Evolutionary conservation across 108 stramenopile genomes (phyloP).

Genomic region (Asterionellopsis glacialis): DNA sequence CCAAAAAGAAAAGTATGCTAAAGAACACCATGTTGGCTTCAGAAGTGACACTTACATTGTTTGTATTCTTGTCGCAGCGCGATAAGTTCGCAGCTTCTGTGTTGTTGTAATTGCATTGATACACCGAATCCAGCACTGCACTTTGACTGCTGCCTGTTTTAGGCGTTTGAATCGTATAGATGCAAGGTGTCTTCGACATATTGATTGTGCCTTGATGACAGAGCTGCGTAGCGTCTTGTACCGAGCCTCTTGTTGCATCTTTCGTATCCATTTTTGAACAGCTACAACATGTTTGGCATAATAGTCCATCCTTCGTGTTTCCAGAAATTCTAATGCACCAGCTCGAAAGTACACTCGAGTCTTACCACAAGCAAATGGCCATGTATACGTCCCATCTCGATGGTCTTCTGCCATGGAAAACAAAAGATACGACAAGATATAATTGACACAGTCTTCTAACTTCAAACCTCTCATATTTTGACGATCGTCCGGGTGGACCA

Average conservation of each 20-base stretch:
- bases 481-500: conserved; percentile 6
- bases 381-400: not conserved
- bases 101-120: not conserved
- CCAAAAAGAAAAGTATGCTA: no score
- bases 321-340: conserved; percentile 76
- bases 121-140: conserved; percentile 8
- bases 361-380: conserved; percentile 75
- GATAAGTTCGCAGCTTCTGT: not conserved
- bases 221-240: not conserved
- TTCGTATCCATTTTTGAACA: conserved; percentile 45
- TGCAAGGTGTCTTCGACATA: conserved; percentile 1
- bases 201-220: not conserved
- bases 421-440: conserved; percentile 23
- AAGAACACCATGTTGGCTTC: no score
- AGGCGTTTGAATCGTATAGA: not conserved
- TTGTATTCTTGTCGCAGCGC: not conserved
- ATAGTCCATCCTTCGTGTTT: conserved; percentile 57
- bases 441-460: conserved; percentile 10
- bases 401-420: conserved; percentile 1
- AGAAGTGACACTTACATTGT: no score
- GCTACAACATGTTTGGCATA: conserved; percentile 44
- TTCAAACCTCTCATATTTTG: not conserved
- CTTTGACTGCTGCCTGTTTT: not conserved
- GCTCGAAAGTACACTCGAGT: conserved; percentile 83
- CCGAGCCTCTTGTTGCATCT: conserved; percentile 1